phyloP scores from a whole-genome alignment of 192 early-diverging fungal species.

The Podila epigama region DNA sequence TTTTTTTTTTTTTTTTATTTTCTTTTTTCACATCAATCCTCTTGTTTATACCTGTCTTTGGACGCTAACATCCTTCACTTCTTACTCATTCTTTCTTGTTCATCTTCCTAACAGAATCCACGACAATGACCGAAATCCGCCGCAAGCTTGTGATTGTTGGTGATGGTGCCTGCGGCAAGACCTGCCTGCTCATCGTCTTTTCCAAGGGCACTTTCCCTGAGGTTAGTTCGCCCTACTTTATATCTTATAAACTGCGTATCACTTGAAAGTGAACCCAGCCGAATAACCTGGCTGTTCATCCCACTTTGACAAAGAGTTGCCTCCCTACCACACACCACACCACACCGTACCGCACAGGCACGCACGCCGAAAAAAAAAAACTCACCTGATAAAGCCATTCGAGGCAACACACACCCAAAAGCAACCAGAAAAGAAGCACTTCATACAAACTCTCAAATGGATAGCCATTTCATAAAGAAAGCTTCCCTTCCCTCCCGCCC shows the following conservation, averaged over 20 bases:
- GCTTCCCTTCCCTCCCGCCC: background rate
- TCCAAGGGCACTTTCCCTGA: slow-evolving; percentile 84
- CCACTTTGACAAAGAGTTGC: too few species aligned
- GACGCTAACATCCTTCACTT: too few species aligned
- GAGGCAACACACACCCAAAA: background rate
- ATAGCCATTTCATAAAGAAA: slow-evolving; percentile 73
- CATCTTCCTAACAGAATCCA: background rate
- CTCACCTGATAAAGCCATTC: background rate
- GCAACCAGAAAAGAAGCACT: background rate
- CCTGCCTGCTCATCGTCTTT: slow-evolving; percentile 84
- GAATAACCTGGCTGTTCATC: too few species aligned
- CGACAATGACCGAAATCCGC: slow-evolving; percentile 65
- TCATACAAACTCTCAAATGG: slow-evolving; percentile 86
- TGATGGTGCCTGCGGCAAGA: slow-evolving; percentile 91
- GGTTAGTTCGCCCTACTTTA: slow-evolving; percentile 48
- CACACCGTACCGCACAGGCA: too few species aligned
- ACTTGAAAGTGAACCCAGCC: slow-evolving; percentile 72
- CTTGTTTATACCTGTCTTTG: background rate
- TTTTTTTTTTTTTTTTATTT: background rate
- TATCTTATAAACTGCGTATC: slow-evolving; percentile 58
- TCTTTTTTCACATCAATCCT: background rate
- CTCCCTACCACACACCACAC: too few species aligned
- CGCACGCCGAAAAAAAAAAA: too few species aligned
- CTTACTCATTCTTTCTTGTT: background rate
- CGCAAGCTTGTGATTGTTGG: slow-evolving; percentile 88